Percentiles rank a stretch among this genome's conserved stretches.
phyloP scores from a whole-genome alignment of 2,329 filamentous ascomycete species.

The Talaromyces sp. region DNA sequence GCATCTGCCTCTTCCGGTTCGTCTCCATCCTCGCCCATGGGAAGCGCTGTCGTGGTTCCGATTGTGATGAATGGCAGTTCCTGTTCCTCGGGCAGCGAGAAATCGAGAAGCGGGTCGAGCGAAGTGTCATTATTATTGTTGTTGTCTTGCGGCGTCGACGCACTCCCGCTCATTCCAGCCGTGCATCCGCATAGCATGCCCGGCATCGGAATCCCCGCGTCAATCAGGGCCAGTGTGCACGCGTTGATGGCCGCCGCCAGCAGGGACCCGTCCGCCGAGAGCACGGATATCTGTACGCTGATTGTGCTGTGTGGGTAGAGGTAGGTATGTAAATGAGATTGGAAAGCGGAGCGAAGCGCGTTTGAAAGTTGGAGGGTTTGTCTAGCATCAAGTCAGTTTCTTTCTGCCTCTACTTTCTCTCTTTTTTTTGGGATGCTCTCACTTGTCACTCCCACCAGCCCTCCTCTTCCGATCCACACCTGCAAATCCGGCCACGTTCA shows the following conservation, averaged over 20 bases:
- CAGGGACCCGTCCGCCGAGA: conserved; percentile 84
- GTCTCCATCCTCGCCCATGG: conserved; percentile 36
- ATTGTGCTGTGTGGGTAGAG: conserved; percentile 87
- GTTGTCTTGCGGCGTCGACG: conserved; percentile 32
- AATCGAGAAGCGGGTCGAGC: conserved; percentile 39
- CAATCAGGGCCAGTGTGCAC: conserved; percentile 81
- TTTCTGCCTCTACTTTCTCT: background rate
- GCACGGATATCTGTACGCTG: conserved; percentile 74
- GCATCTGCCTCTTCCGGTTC: conserved; percentile 19
- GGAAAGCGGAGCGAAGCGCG: conserved; percentile 71
- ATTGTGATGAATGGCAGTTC: conserved; percentile 87
- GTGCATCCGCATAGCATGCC: conserved; percentile 88
- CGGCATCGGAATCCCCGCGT: conserved; percentile 92
- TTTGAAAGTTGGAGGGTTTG: conserved; percentile 58
- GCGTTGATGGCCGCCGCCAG: conserved; percentile 89
- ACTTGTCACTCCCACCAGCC: conserved; percentile 70
- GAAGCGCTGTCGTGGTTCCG: conserved; percentile 53
- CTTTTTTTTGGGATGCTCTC: background rate
- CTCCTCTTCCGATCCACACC: conserved; percentile 77
- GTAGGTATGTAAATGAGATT: conserved; percentile 73
- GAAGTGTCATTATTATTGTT: conserved; percentile 30
- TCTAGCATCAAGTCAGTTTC: conserved; percentile 40
- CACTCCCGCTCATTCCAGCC: conserved; percentile 59
- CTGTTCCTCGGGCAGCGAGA: conserved; percentile 48
- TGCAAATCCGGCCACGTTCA: conserved; percentile 82